Evolutionary conservation across 164 flowering plant species (phyloP).

Genomic region (Vitis vinifera): DNA sequence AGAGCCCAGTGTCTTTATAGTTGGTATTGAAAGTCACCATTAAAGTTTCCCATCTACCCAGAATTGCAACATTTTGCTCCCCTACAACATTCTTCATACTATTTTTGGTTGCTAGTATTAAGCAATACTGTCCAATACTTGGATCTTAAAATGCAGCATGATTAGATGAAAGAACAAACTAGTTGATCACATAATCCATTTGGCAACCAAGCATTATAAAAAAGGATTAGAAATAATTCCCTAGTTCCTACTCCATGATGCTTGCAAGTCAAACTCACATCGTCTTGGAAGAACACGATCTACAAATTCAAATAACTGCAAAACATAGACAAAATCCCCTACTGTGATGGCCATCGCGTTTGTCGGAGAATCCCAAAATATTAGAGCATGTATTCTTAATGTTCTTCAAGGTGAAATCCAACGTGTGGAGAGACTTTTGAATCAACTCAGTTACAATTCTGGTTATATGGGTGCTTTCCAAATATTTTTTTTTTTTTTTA

Average conservation of each 20-base stretch:
- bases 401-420: too few species aligned
- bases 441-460: too few species aligned
- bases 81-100: slow-evolving; percentile 79
- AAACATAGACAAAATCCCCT: too few species aligned
- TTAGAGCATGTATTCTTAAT: too few species aligned
- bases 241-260: slow-evolving; percentile 57
- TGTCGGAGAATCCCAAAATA: too few species aligned
- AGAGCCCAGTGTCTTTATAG: slow-evolving; percentile 61
- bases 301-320: too few species aligned
- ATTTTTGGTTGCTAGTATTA: slow-evolving; percentile 55
- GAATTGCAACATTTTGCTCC: slow-evolving; percentile 54
- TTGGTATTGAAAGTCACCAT: slow-evolving; percentile 60
- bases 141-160: slow-evolving; percentile 64
- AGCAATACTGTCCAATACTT: slow-evolving; percentile 73
- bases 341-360: too few species aligned
- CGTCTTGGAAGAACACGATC: too few species aligned
- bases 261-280: slow-evolving; percentile 36
- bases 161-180: slow-evolving; percentile 28
- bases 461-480: too few species aligned
- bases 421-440: too few species aligned
- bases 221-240: slow-evolving; percentile 68
- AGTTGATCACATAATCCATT: slow-evolving; percentile 20
- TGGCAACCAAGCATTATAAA: slow-evolving; percentile 49
- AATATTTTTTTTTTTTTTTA: too few species aligned
- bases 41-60: slow-evolving; percentile 70